Conservation (phyloP, 345 rosid genomes). For the Brassica incana region DNA sequence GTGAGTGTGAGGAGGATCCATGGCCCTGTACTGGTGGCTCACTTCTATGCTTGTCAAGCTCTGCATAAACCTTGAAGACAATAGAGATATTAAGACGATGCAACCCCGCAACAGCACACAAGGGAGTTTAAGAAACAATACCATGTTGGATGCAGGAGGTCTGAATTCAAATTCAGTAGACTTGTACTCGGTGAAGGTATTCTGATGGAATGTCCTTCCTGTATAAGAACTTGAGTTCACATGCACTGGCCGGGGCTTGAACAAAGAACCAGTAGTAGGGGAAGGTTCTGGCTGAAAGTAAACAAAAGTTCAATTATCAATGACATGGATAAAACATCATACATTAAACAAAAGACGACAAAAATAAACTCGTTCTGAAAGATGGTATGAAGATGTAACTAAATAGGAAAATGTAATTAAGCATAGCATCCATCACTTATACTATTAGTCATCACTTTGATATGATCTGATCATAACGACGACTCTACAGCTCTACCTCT, state of each 20-base stretch:
- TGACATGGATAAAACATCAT: neutral
- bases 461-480: neutral
- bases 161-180: constrained; percentile 72
- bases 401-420: too few species aligned
- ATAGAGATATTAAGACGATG: constrained; percentile 44
- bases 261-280: constrained; percentile 85
- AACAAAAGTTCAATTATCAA: constrained; percentile 20
- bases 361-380: neutral
- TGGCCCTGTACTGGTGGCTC: constrained; percentile 52
- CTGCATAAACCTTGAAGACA: constrained; percentile 77
- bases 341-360: neutral
- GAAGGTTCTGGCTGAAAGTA: constrained; percentile 86
- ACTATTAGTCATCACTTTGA: neutral
- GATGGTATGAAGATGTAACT: too few species aligned
- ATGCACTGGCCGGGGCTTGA: constrained; percentile 48
- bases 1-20: constrained; percentile 44
- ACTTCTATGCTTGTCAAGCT: constrained; percentile 55
- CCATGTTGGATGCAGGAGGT: constrained; percentile 70
- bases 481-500: too few species aligned
- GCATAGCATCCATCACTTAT: too few species aligned
- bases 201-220: constrained; percentile 38
- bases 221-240: constrained; percentile 44
- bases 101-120: constrained; percentile 23
- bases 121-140: constrained; percentile 38
- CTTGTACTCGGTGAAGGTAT: constrained; percentile 48